Evolutionary conservation across 2,329 filamentous ascomycete genomes (phyloP).

Genomic region (Alternaria triticimaculans): DNA sequence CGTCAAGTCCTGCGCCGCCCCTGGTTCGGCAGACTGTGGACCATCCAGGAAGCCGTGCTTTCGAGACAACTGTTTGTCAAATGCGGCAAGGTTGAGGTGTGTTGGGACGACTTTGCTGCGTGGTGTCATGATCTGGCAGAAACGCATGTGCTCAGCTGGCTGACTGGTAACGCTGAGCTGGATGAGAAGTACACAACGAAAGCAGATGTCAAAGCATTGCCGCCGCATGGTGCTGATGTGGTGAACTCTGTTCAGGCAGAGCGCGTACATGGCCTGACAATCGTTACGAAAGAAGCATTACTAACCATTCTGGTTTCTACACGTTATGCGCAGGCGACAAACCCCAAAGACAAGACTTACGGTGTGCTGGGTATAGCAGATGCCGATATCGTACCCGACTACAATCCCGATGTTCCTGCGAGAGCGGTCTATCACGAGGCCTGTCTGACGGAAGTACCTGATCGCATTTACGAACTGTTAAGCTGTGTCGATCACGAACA

Average conservation of each 20-base stretch:
- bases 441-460: constrained; percentile 15
- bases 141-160: constrained; percentile 18
- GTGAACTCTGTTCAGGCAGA: constrained; percentile 19
- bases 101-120: constrained; percentile 30
- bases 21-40: constrained; percentile 35
- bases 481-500: constrained; percentile 32
- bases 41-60: constrained; percentile 32
- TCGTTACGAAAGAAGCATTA: constrained; percentile 8
- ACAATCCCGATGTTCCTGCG: constrained; percentile 12
- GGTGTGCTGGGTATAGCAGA: constrained; percentile 29
- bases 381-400: constrained; percentile 18
- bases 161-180: constrained; percentile 6
- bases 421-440: constrained; percentile 30
- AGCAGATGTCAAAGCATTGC: not conserved
- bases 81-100: constrained; percentile 21
- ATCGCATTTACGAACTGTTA: constrained; percentile 16
- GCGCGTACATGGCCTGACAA: constrained; percentile 7
- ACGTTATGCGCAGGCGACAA: constrained; percentile 29
- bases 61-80: constrained; percentile 23
- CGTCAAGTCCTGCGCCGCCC: constrained; percentile 21
- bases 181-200: not conserved
- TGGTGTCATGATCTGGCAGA: constrained; percentile 21
- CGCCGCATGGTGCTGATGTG: constrained; percentile 9
- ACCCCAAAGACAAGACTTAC: constrained; percentile 36
- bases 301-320: constrained; percentile 23